Conservation (phyloP, 2,329 filamentous ascomycete species). For the Aspergillus chevalieri region DNA sequence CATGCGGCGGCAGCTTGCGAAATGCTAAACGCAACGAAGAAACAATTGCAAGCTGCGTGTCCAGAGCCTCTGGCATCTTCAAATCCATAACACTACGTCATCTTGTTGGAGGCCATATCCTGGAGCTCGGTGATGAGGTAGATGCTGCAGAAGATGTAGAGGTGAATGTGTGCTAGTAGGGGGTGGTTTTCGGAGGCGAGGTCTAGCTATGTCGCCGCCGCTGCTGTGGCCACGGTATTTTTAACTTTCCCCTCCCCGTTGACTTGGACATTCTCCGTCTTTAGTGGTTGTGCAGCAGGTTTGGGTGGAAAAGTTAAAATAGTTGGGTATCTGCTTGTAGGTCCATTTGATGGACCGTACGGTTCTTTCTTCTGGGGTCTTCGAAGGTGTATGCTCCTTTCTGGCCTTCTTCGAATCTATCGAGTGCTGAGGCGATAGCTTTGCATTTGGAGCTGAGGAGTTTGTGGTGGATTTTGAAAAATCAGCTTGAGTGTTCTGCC, state of each 20-base stretch:
- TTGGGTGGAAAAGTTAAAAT: background rate
- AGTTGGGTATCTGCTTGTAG: slow-evolving; percentile 7
- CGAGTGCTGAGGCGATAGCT: background rate
- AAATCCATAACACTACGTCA: background rate
- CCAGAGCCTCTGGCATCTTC: background rate
- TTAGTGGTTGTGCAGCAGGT: background rate
- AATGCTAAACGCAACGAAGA: background rate
- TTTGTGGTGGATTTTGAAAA: background rate
- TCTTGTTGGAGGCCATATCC: background rate
- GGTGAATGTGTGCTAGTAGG: background rate
- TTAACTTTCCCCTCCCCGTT: background rate
- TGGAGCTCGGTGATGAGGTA: background rate
- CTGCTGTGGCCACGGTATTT: background rate
- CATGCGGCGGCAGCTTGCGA: background rate
- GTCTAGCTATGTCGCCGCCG: background rate
- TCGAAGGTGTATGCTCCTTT: slow-evolving; percentile 4
- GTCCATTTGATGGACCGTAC: slow-evolving; percentile 7
- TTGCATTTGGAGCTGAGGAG: background rate
- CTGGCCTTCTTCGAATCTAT: background rate
- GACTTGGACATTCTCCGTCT: background rate
- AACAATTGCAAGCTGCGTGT: slow-evolving; percentile 2
- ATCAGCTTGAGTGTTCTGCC: background rate
- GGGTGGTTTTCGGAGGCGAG: slow-evolving; percentile 1
- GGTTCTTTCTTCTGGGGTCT: slow-evolving; percentile 5
- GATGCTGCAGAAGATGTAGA: background rate